A percentile compares a stretch with the other conserved stretches of the same genome.
These are phyloP conservation scores for Phalaenopsis aphrodite DNA, from an alignment of 106 monocot species.

Conservation along the genomic window DNA sequence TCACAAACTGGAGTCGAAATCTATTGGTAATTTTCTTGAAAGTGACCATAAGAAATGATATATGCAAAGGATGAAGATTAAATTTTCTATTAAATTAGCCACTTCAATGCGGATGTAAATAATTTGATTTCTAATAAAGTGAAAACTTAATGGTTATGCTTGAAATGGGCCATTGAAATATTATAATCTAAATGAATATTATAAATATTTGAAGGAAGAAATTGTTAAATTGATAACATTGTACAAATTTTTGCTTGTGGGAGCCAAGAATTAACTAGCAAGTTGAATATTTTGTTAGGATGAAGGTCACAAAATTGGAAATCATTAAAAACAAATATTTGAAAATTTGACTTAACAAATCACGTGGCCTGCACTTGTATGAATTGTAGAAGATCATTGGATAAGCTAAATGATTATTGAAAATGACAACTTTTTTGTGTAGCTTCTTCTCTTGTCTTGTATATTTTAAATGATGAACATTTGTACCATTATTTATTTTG, in stretches of 20 bases:
- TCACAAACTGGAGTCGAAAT: too few species aligned
- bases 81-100: too few species aligned
- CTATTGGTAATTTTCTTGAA: too few species aligned
- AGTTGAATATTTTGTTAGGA: background rate
- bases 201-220: too few species aligned
- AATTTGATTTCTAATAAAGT: too few species aligned
- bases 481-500: background rate
- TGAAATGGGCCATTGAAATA: too few species aligned
- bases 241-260: background rate
- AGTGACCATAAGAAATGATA: too few species aligned
- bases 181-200: too few species aligned
- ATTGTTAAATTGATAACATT: background rate
- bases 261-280: background rate
- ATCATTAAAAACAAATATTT: background rate
- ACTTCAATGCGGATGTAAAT: too few species aligned
- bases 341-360: too few species aligned
- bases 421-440: background rate
- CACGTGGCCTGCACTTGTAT: background rate
- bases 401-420: background rate
- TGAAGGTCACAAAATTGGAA: background rate
- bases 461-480: background rate
- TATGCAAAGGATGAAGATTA: too few species aligned
- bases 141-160: too few species aligned
- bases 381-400: background rate
- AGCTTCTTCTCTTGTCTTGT: background rate